These are phyloP conservation scores for Pichia sp. DNA, from an alignment of 1,139 yeast genomes.

Conservation along the genomic window DNA sequence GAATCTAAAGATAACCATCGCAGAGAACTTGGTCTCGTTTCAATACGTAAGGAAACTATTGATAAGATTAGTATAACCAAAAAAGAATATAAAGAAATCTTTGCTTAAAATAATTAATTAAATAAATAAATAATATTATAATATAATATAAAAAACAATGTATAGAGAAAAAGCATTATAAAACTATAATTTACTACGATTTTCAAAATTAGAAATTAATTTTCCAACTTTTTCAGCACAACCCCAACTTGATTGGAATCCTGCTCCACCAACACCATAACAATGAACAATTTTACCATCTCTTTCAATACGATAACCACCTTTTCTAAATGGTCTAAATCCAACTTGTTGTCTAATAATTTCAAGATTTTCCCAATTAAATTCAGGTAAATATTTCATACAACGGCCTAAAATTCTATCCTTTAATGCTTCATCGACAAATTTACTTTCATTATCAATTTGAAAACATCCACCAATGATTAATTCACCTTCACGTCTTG, in stretches of 20 bases:
- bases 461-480: slow-evolving; percentile 47
- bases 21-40: slow-evolving; percentile 33
- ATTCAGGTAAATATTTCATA: slow-evolving; percentile 36
- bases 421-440: slow-evolving; percentile 35
- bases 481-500: slow-evolving; percentile 49
- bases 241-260: slow-evolving; percentile 36
- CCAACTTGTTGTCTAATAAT: slow-evolving; percentile 43
- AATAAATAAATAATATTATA: too few relatives aligned
- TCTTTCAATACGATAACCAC: slow-evolving; percentile 36
- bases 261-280: slow-evolving; percentile 52
- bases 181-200: slow-evolving; percentile 1
- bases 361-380: slow-evolving; percentile 34
- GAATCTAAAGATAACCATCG: slow-evolving; percentile 9
- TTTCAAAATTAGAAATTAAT: neutral
- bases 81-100: slow-evolving; percentile 2
- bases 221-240: slow-evolving; percentile 15
- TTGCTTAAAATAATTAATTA: neutral
- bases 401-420: slow-evolving; percentile 38
- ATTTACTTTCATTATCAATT: slow-evolving; percentile 24
- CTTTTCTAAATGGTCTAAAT: slow-evolving; percentile 42
- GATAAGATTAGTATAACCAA: slow-evolving; percentile 3
- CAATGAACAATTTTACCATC: slow-evolving; percentile 33
- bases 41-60: slow-evolving; percentile 30
- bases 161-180: too few relatives aligned
- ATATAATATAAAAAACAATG: too few relatives aligned